Evolutionary conservation across 2,329 filamentous ascomycete genomes (phyloP).

Genomic region (Hypoxylon sp.): DNA sequence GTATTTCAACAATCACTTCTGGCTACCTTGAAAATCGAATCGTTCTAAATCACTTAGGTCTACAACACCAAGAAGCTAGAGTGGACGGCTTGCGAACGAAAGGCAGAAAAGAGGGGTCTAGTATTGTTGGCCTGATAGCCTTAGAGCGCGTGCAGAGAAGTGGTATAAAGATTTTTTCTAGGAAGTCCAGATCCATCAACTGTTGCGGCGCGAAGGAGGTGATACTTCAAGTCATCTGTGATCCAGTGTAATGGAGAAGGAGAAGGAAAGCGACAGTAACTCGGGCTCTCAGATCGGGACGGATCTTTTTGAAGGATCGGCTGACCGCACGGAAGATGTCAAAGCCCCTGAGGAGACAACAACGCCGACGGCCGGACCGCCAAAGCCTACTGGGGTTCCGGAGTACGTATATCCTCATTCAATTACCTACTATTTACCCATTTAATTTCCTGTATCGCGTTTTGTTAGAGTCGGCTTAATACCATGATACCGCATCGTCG

Average conservation of each 20-base stretch:
- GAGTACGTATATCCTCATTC: constrained; percentile 30
- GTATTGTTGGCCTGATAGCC: not conserved
- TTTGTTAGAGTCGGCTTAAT: not conserved
- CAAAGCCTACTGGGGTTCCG: constrained; percentile 23
- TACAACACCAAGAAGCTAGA: not conserved
- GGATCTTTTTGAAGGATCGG: constrained; percentile 24
- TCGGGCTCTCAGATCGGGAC: constrained; percentile 7
- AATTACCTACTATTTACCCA: not conserved
- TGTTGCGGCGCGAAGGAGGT: not conserved
- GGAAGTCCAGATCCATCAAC: not conserved
- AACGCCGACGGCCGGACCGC: constrained; percentile 1
- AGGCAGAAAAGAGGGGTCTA: not conserved
- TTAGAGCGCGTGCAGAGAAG: constrained; percentile 9
- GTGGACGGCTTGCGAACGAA: not conserved
- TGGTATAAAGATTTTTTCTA: constrained; percentile 3
- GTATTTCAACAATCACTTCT: constrained; percentile 2
- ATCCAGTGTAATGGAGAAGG: constrained; percentile 21
- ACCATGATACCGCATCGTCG: not conserved
- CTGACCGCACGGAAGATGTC: constrained; percentile 28
- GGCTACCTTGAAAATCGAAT: not conserved
- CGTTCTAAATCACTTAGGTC: not conserved
- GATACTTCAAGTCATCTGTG: not conserved
- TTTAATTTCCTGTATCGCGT: not conserved
- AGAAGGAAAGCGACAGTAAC: constrained; percentile 31
- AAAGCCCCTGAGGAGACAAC: constrained; percentile 3